phyloP scores from a whole-genome alignment of 148 eudicot genomes.

The Drosera capensis region DNA sequence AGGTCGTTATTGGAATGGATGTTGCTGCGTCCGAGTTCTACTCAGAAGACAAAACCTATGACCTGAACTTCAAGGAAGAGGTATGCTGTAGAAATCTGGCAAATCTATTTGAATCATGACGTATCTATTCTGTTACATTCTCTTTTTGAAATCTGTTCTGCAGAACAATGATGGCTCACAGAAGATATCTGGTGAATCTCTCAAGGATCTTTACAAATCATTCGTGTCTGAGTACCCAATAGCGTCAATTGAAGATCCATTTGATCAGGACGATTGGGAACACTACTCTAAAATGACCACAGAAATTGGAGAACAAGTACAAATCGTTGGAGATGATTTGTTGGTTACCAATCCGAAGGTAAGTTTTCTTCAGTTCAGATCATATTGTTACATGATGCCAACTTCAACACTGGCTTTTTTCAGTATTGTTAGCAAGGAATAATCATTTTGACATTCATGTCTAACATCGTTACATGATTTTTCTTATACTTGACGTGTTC shows the following conservation, averaged over 20 bases:
- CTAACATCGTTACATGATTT: neutral
- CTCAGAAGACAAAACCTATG: slow-evolving; percentile 44
- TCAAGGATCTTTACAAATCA: slow-evolving; percentile 85
- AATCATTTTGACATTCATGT: too few relatives aligned
- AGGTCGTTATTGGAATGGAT: slow-evolving; percentile 80
- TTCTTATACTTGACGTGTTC: neutral
- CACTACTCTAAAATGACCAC: slow-evolving; percentile 62
- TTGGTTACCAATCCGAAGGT: slow-evolving; percentile 98
- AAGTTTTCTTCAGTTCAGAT: too few relatives aligned
- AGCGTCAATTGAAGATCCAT: slow-evolving; percentile 91
- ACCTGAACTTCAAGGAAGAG: slow-evolving; percentile 73
- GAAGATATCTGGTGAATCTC: slow-evolving; percentile 68
- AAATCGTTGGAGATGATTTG: slow-evolving; percentile 90
- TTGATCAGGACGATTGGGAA: slow-evolving; percentile 98
- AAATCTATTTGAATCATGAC: too few relatives aligned
- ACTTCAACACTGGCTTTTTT: neutral
- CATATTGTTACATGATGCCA: too few relatives aligned
- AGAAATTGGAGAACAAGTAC: slow-evolving; percentile 64
- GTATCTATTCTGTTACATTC: too few relatives aligned
- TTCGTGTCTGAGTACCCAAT: slow-evolving; percentile 75
- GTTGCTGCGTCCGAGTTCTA: slow-evolving; percentile 77
- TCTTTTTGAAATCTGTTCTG: too few relatives aligned
- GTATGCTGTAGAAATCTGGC: slow-evolving; percentile 15
- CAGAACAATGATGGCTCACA: slow-evolving; percentile 74
- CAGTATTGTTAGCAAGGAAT: neutral